phyloP scores from a whole-genome alignment of 345 rosid species.

The Citrus sp. region DNA sequence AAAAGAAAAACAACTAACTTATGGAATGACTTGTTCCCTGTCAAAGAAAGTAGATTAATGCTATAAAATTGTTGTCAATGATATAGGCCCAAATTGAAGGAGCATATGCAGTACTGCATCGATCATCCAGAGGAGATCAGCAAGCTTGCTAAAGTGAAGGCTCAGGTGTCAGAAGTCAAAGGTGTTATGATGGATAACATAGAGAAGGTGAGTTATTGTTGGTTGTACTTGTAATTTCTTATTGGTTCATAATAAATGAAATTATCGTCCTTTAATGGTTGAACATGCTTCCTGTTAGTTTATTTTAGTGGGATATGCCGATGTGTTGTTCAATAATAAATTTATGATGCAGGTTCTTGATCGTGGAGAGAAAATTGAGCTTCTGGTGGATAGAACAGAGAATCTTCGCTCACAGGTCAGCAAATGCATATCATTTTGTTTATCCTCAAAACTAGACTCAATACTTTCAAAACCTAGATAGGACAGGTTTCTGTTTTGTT shows the following conservation, averaged over 20 bases:
- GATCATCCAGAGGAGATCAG: constrained; percentile 83
- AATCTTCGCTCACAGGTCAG: constrained; percentile 73
- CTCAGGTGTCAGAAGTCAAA: constrained; percentile 87
- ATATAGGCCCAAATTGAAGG: constrained; percentile 54
- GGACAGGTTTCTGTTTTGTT: neutral
- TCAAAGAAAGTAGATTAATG: neutral
- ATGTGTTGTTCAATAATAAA: neutral
- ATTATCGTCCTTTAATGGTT: neutral
- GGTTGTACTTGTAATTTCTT: neutral
- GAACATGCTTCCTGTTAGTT: neutral
- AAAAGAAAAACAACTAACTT: neutral
- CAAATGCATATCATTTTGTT: neutral
- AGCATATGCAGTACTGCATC: constrained; percentile 62
- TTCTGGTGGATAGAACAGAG: constrained; percentile 78
- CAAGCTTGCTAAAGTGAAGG: constrained; percentile 81
- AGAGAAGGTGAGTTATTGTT: constrained; percentile 54
- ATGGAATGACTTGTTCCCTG: neutral
- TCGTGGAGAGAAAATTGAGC: constrained; percentile 81
- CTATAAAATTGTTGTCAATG: neutral
- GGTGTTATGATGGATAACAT: constrained; percentile 96
- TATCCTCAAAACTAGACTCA: neutral
- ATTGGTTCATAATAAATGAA: neutral
- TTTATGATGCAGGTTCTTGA: constrained; percentile 52
- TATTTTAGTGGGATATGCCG: neutral
- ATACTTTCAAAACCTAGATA: neutral